A percentile compares a stretch with the other conserved stretches of the same genome.
Evolutionary conservation across 805 yeast species (phyloP).

Genomic region (Saturnispora hagleri): DNA sequence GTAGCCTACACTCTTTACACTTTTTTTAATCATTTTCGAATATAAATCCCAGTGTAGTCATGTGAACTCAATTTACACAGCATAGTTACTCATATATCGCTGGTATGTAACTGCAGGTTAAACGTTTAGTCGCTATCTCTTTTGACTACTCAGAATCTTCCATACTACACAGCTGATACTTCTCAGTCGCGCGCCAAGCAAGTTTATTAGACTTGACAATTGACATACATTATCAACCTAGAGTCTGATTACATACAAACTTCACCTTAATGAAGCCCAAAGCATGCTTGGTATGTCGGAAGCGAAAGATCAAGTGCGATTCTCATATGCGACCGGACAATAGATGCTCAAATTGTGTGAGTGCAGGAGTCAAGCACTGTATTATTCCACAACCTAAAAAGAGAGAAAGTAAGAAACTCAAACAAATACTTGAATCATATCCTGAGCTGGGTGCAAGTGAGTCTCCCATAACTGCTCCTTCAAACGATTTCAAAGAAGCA

Average conservation of each 20-base stretch:
- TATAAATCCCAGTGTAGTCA: too few relatives aligned
- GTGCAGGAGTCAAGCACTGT: conserved; percentile 60
- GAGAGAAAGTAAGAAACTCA: conserved; percentile 19
- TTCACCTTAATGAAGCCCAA: conserved; percentile 28
- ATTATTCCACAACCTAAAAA: conserved; percentile 43
- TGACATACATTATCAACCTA: background rate
- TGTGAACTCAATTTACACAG: too few relatives aligned
- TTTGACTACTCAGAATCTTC: background rate
- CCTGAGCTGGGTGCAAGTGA: conserved; percentile 1
- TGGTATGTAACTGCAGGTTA: too few relatives aligned
- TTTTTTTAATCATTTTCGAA: too few relatives aligned
- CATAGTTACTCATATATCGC: too few relatives aligned
- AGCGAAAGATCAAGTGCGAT: conserved; percentile 74
- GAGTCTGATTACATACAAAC: background rate
- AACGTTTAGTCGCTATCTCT: too few relatives aligned
- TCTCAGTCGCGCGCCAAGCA: background rate
- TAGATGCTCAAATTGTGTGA: conserved; percentile 56
- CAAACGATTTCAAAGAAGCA: background rate
- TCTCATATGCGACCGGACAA: conserved; percentile 45
- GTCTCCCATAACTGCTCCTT: background rate
- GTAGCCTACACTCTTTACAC: too few relatives aligned
- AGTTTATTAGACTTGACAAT: background rate
- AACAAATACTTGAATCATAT: conserved; percentile 13
- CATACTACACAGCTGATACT: background rate
- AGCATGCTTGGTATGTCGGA: conserved; percentile 72